Percentiles rank a stretch among this genome's conserved stretches.
Conservation (phyloP, 2,329 filamentous ascomycete species). For the Dryadomyces quercus-mongolicae region DNA sequence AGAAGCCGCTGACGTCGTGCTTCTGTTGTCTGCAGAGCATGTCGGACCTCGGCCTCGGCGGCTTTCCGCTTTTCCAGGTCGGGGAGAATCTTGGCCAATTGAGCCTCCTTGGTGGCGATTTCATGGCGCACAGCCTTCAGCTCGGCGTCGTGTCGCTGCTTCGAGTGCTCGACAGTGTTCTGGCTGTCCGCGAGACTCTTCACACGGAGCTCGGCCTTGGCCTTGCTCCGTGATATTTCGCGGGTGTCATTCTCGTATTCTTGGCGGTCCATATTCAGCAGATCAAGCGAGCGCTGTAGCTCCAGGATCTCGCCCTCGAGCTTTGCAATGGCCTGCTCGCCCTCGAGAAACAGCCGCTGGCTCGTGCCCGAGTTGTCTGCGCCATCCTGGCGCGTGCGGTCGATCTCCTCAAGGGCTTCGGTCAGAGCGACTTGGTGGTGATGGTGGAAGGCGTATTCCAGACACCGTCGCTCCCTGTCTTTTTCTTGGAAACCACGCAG, state of each 20-base stretch:
- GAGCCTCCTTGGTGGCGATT: constrained; percentile 63
- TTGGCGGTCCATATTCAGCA: constrained; percentile 70
- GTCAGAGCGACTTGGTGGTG: constrained; percentile 74
- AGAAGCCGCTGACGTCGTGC: constrained; percentile 67
- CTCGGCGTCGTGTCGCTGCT: constrained; percentile 58
- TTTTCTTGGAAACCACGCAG: constrained; percentile 89
- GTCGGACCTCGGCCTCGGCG: constrained; percentile 58
- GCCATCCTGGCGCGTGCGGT: constrained; percentile 68
- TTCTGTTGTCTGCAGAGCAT: constrained; percentile 65
- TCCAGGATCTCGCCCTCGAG: constrained; percentile 71
- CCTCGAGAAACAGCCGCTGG: constrained; percentile 61
- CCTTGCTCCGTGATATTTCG: constrained; percentile 65
- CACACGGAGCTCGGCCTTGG: constrained; percentile 75
- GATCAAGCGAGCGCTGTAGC: constrained; percentile 69
- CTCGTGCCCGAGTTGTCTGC: constrained; percentile 77
- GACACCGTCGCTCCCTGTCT: constrained; percentile 78
- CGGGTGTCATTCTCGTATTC: constrained; percentile 86
- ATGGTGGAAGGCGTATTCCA: constrained; percentile 91
- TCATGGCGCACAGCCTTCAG: constrained; percentile 59
- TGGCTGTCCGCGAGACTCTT: constrained; percentile 77
- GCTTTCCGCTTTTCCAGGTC: constrained; percentile 62
- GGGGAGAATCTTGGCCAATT: constrained; percentile 65
- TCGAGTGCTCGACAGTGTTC: constrained; percentile 61
- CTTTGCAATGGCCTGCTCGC: constrained; percentile 65
- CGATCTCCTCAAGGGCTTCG: constrained; percentile 68